Base-by-base conservation (phyloP, 495 filamentous ascomycete species). In the Evernia prunastri region DNA sequence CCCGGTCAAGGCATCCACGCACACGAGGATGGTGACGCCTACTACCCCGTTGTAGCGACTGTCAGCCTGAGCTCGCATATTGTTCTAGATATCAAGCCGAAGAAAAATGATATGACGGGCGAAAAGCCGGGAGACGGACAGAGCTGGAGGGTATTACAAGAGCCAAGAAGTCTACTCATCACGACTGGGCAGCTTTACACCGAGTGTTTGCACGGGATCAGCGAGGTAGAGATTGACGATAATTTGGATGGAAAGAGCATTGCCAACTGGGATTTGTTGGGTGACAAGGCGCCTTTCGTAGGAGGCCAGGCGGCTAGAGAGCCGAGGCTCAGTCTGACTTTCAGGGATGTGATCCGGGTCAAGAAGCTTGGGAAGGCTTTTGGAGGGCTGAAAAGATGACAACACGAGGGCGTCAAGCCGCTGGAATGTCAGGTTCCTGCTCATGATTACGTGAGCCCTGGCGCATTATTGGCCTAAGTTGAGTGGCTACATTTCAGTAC, bases 1-100 rank as follows among this genome's bases (percentile, higher is more conserved):
- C 86, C 90, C 0, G 90, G 90, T 1, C 88, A 96, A 67, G 94
- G 94, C 10, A 98, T 97, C 65, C 93, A 97, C 89, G 85, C 92
- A 60, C 94, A 98, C 71, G 92, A 98, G 75, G 94, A 98, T 70
- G 94, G 94, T 1, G 72, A 80, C 2, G 91, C 93, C 1, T 98
- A 98, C 71, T 79, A 88, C 67, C 88, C 89, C 3, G 82, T 95
- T 35, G 93, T 97, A 6, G 92, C 90, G 49, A 97, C 94, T 6
- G 87, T 98, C 57, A 93, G 89, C 73, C 77, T 98, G 25, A 90
- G 91, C 0, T 85, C 84, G 0, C 81, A 82, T 25, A 81, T 93
- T 17, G 89, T 93, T 57, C 78, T 97, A 56, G 88, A 96, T 71
- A 72, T 98, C 25, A 88, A 88, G 72, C 77, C 80, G 58, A 90